phyloP scores from a whole-genome alignment of 2,329 filamentous ascomycete genomes.

The Ceratocystis cacaofunesta region DNA sequence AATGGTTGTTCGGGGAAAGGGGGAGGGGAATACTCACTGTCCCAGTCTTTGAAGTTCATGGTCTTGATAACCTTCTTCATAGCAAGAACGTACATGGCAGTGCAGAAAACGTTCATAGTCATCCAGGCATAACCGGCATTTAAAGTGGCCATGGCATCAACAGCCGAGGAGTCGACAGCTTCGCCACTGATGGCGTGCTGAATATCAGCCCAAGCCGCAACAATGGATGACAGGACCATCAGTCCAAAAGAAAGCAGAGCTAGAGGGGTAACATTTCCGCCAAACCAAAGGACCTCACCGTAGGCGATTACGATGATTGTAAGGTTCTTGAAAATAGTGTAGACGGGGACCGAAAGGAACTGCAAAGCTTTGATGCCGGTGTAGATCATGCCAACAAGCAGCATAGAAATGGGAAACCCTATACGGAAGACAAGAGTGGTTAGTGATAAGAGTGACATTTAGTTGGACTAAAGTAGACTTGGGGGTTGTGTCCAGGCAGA shows the following conservation, averaged over 20 bases:
- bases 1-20: neutral
- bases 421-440: slow-evolving; percentile 6
- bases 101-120: slow-evolving; percentile 91
- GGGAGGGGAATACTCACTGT: slow-evolving; percentile 52
- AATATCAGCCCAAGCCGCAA: slow-evolving; percentile 96
- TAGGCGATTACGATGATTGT: slow-evolving; percentile 98
- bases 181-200: slow-evolving; percentile 61
- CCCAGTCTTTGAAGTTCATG: slow-evolving; percentile 99
- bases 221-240: slow-evolving; percentile 88
- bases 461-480: neutral
- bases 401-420: slow-evolving; percentile 94
- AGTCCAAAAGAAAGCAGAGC: slow-evolving; percentile 86
- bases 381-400: slow-evolving; percentile 98
- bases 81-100: slow-evolving; percentile 71
- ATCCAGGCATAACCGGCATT: slow-evolving; percentile 97
- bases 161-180: slow-evolving; percentile 42
- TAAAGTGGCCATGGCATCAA: slow-evolving; percentile 68
- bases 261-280: slow-evolving; percentile 74
- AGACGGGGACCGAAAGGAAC: slow-evolving; percentile 92
- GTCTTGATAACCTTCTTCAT: slow-evolving; percentile 99
- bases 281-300: slow-evolving; percentile 96
- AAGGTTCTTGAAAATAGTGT: slow-evolving; percentile 99
- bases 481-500: neutral
- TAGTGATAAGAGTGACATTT: neutral
- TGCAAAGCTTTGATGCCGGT: slow-evolving; percentile 91